Base-by-base conservation (phyloP, 2,329 filamentous ascomycete species). In the Ophiostoma montium region DNA sequence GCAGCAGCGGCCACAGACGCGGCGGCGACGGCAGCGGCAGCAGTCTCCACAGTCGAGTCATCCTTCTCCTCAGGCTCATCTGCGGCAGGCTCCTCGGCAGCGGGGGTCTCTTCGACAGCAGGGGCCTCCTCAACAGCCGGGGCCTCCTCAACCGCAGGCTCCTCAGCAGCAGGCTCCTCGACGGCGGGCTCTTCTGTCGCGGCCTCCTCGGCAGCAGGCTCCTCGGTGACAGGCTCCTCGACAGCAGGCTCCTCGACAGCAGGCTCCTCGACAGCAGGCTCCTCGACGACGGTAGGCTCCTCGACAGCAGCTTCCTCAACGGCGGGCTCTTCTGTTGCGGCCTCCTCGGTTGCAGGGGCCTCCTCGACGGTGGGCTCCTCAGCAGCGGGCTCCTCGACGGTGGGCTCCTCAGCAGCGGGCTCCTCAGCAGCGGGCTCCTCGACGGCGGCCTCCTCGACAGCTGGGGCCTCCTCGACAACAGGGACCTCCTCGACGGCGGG, bases 161-260 rank as follows among this genome's bases (percentile, higher is more conserved):
- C 3, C 23, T 33, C 16, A 1, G 32, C 46, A 7, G 31, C n/a
- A 11, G 38, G 19, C 21, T 31, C 27, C 38, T 35, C 30, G 2
- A 35, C 35, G 10, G 27, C 39, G 2, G 36, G 46, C 8, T 49
- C 47, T 9, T 19, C 27, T 5, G 31, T 8, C 11, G 21, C 33
- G 32, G 19, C 2, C 43, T n/a, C 27, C 18, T 18, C 35, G 13
- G 39, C 16, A 36, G 19, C 12, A n/a, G 35, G 1, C 41, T 48
- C 49, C 19, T 33, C 56, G 27, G 55, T 55, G 9, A 19, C 35
- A 19, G 43, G 8, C 32, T 15, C 11, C 16, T 39, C 48, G 0
- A 32, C 27, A 39, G 33, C 30, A 31, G 52, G 49, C 13, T 48
- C 44, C 2, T 21, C 46, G 12, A 10, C n/a, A 3, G 18, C 31